Evolutionary conservation across 2,329 filamentous ascomycete genomes (phyloP), one percentile per base, ranked within the genome.

Genomic region (Tolypocladium pustulatum): DNA sequence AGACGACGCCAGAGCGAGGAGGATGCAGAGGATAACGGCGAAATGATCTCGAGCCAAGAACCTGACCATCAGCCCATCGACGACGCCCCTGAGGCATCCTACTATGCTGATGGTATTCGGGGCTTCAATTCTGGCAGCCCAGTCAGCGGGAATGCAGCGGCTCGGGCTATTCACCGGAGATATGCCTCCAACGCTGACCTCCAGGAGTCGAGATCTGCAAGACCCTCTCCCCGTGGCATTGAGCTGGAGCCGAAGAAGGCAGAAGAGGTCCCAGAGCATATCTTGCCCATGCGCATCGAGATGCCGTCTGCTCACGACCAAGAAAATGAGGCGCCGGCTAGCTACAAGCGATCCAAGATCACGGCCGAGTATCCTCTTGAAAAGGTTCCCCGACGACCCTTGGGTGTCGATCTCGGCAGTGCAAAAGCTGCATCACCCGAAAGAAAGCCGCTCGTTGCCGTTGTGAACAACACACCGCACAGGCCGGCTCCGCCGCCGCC

Each of bases 401-500:
- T 77, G 61, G 79, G 73, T 56, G 73, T 75, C 51, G 78, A 80
- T 53, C 65, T 78, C 55, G 73, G 69, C 55, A 62, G 66, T 36
- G 55, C 69, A 49, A 72, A 70, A 63, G 67, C 75, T 40, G 68
- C 66, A 3, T 83, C 82, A 2, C 81, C 83, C 0, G 82, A 84
- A 51, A 74, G 84, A 62, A 83, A 80, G 58, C 80, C 81, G 2
- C 69, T 87, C 34, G 75, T 79, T 13, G 68, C 76, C 1, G 76
- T 85, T 43, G 81, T 74, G 63, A 78, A 80, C 58, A 87, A 86
- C 64, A 96, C 91, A 4, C 91, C 91, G 13, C 88, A 85, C 66
- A 81, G 91, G 64, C 82, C 88, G 27, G 90, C 90, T 1, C 88
- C 87, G 4, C 87, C 85, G 0, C 93, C 93, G 3, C 91, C 91